Evolutionary conservation across 164 flowering plant genomes (phyloP).

Genomic region (Litsea cubeba): DNA sequence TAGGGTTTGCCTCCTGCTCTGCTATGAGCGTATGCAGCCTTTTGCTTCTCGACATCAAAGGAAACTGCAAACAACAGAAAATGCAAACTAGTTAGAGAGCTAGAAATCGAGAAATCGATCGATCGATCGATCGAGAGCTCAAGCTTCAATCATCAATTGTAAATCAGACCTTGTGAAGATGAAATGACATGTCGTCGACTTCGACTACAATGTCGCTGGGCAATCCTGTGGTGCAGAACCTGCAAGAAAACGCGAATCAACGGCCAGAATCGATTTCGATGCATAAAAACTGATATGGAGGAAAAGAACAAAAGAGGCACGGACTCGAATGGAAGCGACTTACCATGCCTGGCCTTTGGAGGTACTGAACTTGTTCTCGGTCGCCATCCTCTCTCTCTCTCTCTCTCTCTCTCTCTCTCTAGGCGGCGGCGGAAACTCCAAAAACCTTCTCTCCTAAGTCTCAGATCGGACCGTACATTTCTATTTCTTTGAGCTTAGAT

Average conservation of each 20-base stretch:
- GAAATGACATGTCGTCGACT: slow-evolving; percentile 79
- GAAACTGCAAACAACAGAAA: slow-evolving; percentile 45
- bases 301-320: not conserved
- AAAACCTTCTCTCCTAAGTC: not conserved
- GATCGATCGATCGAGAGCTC: too few species aligned
- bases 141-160: too few species aligned
- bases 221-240: slow-evolving; percentile 94
- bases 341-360: slow-evolving; percentile 97
- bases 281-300: not conserved
- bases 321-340: not conserved
- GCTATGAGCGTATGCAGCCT: slow-evolving; percentile 57
- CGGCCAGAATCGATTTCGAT: not conserved
- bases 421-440: not conserved
- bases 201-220: slow-evolving; percentile 89
- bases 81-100: not conserved
- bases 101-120: not conserved
- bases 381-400: slow-evolving; percentile 31
- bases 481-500: not conserved
- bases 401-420: not conserved
- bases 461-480: too few species aligned
- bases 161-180: slow-evolving; percentile 70
- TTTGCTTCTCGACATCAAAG: slow-evolving; percentile 70
- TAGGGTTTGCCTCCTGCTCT: slow-evolving; percentile 42
- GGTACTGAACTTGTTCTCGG: slow-evolving; percentile 37
- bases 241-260: slow-evolving; percentile 19